These are phyloP conservation scores for Trichosporon sp. DNA, from an alignment of 1,284 basidiomycete genomes.

Conservation along the genomic window DNA sequence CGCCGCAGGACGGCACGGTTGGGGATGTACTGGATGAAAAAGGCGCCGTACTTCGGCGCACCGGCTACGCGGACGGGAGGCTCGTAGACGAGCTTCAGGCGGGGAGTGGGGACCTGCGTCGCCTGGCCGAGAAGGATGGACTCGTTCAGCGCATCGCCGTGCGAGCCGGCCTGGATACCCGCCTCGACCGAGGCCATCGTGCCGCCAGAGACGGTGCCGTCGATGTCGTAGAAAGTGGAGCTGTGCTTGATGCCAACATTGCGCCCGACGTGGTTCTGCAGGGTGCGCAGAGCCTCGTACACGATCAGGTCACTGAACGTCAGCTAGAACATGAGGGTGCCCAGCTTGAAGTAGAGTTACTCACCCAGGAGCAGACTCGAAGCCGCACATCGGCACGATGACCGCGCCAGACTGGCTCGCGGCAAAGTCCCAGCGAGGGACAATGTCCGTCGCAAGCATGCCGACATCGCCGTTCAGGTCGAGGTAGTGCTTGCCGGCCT, in stretches of 20 bases:
- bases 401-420: conserved; percentile 62
- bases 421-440: conserved; percentile 59
- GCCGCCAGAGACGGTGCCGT: conserved; percentile 62
- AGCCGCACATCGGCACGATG: conserved; percentile 65
- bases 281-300: conserved; percentile 54
- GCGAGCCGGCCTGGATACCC: conserved; percentile 42
- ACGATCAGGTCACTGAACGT: conserved; percentile 54
- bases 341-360: conserved; percentile 13
- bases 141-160: conserved; percentile 33
- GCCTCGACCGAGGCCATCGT: conserved; percentile 58
- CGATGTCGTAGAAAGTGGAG: conserved; percentile 53
- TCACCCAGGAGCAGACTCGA: conserved; percentile 64
- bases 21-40: conserved; percentile 59
- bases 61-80: conserved; percentile 9
- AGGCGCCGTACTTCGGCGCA: conserved; percentile 49
- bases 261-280: conserved; percentile 34
- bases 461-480: conserved; percentile 59
- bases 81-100: conserved; percentile 7
- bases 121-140: conserved; percentile 18
- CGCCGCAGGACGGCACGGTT: conserved; percentile 70
- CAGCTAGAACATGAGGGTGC: background rate
- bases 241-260: conserved; percentile 49
- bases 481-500: conserved; percentile 58
- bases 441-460: conserved; percentile 54
- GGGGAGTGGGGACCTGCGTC: background rate